Base-by-base conservation (phyloP, 495 filamentous ascomycete genomes). In the Penicillium pancosmium region DNA sequence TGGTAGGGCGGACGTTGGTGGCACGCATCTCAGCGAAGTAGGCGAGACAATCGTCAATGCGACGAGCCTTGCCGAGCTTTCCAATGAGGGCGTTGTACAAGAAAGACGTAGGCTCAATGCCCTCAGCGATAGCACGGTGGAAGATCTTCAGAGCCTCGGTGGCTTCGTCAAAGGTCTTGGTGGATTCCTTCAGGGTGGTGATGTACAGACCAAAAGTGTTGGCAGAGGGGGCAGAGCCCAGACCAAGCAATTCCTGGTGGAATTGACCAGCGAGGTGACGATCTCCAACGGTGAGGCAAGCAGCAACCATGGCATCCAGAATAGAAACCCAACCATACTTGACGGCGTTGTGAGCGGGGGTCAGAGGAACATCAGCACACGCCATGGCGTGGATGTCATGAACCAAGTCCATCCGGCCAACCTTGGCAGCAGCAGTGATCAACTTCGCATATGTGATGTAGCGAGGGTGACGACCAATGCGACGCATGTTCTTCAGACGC, bases 201-300 rank as follows among this genome's bases (percentile, higher is more conserved):
- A 98, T 98, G 80, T 98, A 98, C 5, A 98, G 83, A 50, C 94
- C 94, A 62, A 93, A 98, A 10, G 94, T 98, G 78, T 98, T 98
- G 51, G 94, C 95, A 1, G 94, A 92, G 34, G 95, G 95, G 19
- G 92, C 88, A 63, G 86, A 84, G 50, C 93, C 92, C 78, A 97
- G 90, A 40, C 89, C 85, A 5, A 91, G 82, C 56, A 98, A 83
- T 65, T 98, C 91, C 66, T 92, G 86, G 74, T 98, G 94, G 74
- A 89, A 97, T 62, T 89, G 84, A 61, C 87, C 85, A 56, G 94
- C 95, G 54, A 90, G 75, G 40, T 78, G 76, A 33, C 92, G 89
- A 56, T 92, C 87, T 55, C 93, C 93, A 38, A 91, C 80, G 12
- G 86, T 93, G 54, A 98, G 84, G 65, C 91, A 96, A 16, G 93